Conservation (phyloP, 2,329 filamentous ascomycete species). For the Colletotrichum destructivum region DNA sequence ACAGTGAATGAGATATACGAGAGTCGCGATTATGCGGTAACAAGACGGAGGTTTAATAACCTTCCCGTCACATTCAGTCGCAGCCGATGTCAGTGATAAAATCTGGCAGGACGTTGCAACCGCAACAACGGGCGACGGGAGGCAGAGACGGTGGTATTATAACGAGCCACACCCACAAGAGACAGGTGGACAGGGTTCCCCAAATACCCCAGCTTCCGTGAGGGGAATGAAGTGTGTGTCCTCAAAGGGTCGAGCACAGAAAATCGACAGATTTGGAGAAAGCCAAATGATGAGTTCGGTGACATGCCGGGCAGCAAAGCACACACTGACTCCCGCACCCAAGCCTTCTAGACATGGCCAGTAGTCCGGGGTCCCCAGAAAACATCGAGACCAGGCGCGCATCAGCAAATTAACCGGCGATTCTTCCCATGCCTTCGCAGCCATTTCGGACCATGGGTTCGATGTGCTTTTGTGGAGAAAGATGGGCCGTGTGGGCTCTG, state of each 20-base stretch:
- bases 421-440: slow-evolving; percentile 28
- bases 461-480: slow-evolving; percentile 27
- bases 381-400: slow-evolving; percentile 13
- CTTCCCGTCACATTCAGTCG: slow-evolving; percentile 7
- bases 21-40: background rate
- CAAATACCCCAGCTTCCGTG: slow-evolving; percentile 37
- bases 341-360: slow-evolving; percentile 18
- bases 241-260: slow-evolving; percentile 10
- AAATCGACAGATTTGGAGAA: slow-evolving; percentile 32
- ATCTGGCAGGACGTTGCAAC: slow-evolving; percentile 5
- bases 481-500: slow-evolving; percentile 16
- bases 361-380: slow-evolving; percentile 30
- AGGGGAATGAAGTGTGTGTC: slow-evolving; percentile 24
- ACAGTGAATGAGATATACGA: background rate
- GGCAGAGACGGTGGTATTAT: slow-evolving; percentile 28
- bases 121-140: background rate
- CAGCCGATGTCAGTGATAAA: slow-evolving; percentile 3
- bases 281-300: slow-evolving; percentile 4
- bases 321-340: slow-evolving; percentile 15
- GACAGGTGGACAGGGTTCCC: slow-evolving; percentile 18
- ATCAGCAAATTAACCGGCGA: slow-evolving; percentile 36
- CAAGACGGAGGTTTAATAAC: slow-evolving; percentile 11
- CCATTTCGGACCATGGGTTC: slow-evolving; percentile 21
- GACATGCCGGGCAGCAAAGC: slow-evolving; percentile 15
- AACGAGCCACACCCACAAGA: slow-evolving; percentile 9